phyloP scores from a whole-genome alignment of 345 rosid species.

The Sapria himalayana region DNA sequence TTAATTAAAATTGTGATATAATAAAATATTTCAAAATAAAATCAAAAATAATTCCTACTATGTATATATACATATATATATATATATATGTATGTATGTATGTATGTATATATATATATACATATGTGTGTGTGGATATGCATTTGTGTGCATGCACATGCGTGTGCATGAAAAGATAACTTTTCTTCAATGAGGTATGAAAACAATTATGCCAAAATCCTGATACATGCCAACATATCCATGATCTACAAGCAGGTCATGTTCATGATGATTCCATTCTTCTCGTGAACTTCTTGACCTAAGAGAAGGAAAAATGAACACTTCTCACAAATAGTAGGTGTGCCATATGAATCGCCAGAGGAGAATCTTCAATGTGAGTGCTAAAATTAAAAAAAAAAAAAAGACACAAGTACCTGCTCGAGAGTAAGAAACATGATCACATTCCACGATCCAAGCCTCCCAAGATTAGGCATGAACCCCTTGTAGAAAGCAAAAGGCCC shows the following conservation, averaged over 20 bases:
- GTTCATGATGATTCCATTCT: slow-evolving; percentile 29
- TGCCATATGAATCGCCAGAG: not conserved
- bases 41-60: not conserved
- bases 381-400: not conserved
- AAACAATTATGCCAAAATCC: slow-evolving; percentile 8
- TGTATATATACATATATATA: not conserved
- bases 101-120: not conserved
- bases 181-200: slow-evolving; percentile 8
- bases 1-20: too few relatives aligned
- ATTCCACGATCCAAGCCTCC: slow-evolving; percentile 95
- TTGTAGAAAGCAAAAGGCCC: slow-evolving; percentile 79
- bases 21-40: not conserved
- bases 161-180: slow-evolving; percentile 19
- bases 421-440: slow-evolving; percentile 92
- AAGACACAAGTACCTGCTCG: slow-evolving; percentile 46
- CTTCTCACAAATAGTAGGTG: not conserved
- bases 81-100: not conserved
- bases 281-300: slow-evolving; percentile 45
- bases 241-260: not conserved
- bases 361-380: not conserved
- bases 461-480: slow-evolving; percentile 89
- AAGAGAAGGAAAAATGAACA: not conserved
- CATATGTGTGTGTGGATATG: not conserved
- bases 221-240: slow-evolving; percentile 3
- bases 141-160: not conserved